Evolutionary conservation across 2,329 filamentous ascomycete genomes (phyloP), one percentile per base, ranked within the genome.

Genomic region (Talaromyces islandicus): DNA sequence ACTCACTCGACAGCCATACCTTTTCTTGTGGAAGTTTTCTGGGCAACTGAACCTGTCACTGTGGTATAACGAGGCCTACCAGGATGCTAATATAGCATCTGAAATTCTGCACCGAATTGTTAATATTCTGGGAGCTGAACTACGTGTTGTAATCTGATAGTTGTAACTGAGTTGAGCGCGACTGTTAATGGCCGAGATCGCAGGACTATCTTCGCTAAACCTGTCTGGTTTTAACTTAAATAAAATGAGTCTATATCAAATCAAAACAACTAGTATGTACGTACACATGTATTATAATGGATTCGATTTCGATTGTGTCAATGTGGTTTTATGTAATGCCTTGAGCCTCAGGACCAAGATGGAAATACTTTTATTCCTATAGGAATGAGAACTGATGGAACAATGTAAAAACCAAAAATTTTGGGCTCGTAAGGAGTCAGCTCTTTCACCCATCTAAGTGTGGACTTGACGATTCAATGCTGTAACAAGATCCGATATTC

Each of bases 41-140:
- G 58, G 53, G 4, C 52, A 56, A 24, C 35, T 59, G 17, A 46
- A 59, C 51, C 52, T 59, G 2, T 48, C 51, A 14, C 11, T 59
- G 11, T 46, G 54, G 29, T 59, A 59, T 30, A 59, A 59, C 14
- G 58, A 59, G 53, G 24, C 52, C 6, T 59, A 56, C 38, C 58
- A 59, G 19, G 30, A 59, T 52, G 43, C 6, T 3, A 29, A 30
- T 4, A 14, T 29, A 7, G 58, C 14, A 12, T 25, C 9, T 11
- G 54, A 52, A n/a, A 51, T 51, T n/a, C 24, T 59, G 4, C 38
- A 43, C 3, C 27, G 11, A 6, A 19, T 59, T 7, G 14, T 11
- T 25, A 14, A 41, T 17, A 30, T 38, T 21, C 54, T 59, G 21
- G 30, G 32, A 19, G 21, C 21, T 21, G 52, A 41, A n/a, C 25